These are phyloP conservation scores for Teunomyces tritomae DNA, from an alignment of 805 yeast genomes.

Conservation along the genomic window DNA sequence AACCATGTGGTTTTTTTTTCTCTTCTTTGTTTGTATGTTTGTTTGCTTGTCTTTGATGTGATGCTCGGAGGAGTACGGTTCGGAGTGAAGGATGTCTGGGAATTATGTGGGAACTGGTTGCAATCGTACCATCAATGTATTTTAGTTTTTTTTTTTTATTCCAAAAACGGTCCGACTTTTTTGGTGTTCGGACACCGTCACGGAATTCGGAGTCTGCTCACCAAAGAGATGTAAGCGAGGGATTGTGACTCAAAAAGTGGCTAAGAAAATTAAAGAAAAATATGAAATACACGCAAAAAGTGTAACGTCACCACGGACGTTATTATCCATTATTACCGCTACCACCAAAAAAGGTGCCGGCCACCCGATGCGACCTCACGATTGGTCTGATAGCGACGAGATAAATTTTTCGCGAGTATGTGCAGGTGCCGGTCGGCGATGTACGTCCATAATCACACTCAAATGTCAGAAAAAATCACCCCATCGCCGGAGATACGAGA, in stretches of 20 bases:
- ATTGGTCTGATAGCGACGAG: constrained; percentile 2
- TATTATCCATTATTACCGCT: background rate
- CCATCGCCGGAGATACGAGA: background rate
- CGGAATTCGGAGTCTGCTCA: background rate
- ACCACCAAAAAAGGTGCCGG: background rate
- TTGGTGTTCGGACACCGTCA: background rate
- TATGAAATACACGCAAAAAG: background rate
- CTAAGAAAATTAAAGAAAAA: background rate
- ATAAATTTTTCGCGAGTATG: background rate
- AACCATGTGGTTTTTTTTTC: no score
- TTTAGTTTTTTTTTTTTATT: no score
- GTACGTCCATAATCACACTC: background rate
- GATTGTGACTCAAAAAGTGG: background rate
- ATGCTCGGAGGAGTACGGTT: background rate
- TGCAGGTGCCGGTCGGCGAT: constrained; percentile 1
- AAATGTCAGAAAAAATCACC: background rate
- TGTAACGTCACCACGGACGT: constrained; percentile 1
- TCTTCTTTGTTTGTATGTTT: no score
- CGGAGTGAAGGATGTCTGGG: background rate
- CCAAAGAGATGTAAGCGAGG: no score
- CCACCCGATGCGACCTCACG: background rate
- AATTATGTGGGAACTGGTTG: background rate
- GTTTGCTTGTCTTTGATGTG: no score
- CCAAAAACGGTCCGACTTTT: background rate
- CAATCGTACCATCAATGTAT: background rate